Base-by-base conservation (phyloP, 257 asterid genomes). In the Craterostigma plantagineum region DNA sequence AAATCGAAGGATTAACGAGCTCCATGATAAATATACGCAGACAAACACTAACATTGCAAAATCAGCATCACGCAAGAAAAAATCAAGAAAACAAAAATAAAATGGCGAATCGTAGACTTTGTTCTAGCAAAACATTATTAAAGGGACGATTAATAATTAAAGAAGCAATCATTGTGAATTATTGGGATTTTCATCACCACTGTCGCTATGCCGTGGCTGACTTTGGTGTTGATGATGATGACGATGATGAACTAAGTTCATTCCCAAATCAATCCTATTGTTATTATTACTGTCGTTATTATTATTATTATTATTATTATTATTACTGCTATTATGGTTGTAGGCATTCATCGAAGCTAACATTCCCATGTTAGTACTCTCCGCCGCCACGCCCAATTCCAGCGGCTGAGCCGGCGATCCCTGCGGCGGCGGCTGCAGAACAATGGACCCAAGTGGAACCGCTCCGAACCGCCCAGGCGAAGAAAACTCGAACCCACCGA, bases 191-290 rank as follows among this genome's bases (percentile, higher is more conserved):
- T 84, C 93, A 41, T 72, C 92, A 35, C 70, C 82, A 67, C 82
- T 72, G 11, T 80, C 90, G 41, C 85, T 77, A 4, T 66, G 67
- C 52, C 76, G 83, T 35, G 69, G 70, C 55, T 76, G 92, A 42
- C 44, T 75, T 51, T 64, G 83, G 57, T 70, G 79, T n/a, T n/a
- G n/a, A n/a, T n/a, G n/a, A n/a, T n/a, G n/a, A 13, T 65, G 67
- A 43, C 45, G 64, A 17, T 58, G 66, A 14, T 69, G 74, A 51
- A 79, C 84, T 84, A 79, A 79, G 45, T 76, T 76, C 87, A 84
- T 79, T 10, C 84, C 93, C 67, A 83, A 60, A 71, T 76, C 79
- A 48, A 83, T 76, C 87, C 79, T 79, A 10, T 81, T 91, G 65
- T 79, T 60, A 70, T 76, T 77, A 47, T 79, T 65, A 61, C 77